Evolutionary conservation across 495 filamentous ascomycete genomes (phyloP), one percentile per base, ranked within the genome.

Genomic region (Penicillium cinerascens): DNA sequence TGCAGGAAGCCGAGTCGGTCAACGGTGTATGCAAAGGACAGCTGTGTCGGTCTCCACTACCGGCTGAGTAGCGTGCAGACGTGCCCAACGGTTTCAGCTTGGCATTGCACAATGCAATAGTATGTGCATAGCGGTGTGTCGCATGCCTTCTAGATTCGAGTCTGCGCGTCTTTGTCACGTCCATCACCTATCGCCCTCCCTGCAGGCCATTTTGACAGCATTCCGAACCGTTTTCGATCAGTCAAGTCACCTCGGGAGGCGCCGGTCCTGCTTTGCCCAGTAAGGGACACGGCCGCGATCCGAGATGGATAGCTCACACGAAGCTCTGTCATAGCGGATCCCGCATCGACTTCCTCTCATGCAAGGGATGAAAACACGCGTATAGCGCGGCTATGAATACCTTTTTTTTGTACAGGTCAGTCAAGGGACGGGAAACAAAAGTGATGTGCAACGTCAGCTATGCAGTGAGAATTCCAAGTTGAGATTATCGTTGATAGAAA

Each of bases 321-420:
- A 26, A 36, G 58, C 56, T 60, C 49, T 60, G 53, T 54, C 58
- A 60, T 45, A 45, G 43, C 16, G 22, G 23, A 26, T 33, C 20
- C 35, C 26, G 17, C 44, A 35, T 58, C 33, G 49, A 42, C 50
- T 46, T 51, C 44, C 42, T 41, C 13, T 23, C 37, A 61, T 42
- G 58, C 58, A 61, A 61, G 58, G 54, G 51, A 50, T 44, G 17
- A 51, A 60, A 37, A 37, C n/a, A 55, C 52, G 57, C 58, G 54
- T 57, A 61, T 57, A 61, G 58, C 58, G 58, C 58, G 58, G 58
- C 44, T 61, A 57, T 42, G 17, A 20, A 44, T 17, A 42, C 21
- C 48, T 25, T 20, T 48, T 21, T 39, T 20, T 33, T 29, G n/a
- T 33, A 10, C 29, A 10, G 8, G 8, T 33, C 29, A 13, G 29